A percentile compares a stretch with the other conserved stretches of the same genome.
Conservation (phyloP, 208 protist species). For the Leishmania arabica region DNA sequence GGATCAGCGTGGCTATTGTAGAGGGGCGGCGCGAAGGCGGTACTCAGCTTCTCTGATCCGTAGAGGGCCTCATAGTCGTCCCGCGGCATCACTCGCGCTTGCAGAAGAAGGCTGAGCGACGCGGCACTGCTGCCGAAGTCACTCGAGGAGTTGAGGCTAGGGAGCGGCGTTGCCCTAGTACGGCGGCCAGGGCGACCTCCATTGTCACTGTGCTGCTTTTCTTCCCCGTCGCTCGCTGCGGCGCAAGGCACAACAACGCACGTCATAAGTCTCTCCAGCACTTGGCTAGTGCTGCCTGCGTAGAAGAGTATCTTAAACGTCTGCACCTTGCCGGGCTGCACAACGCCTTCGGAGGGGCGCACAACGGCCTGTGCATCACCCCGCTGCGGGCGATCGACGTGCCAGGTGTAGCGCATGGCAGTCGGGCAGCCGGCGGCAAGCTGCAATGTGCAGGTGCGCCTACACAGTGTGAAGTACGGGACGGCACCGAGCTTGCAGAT, state of each 20-base stretch:
- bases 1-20: conserved; percentile 26
- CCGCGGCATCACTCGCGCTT: conserved; percentile 76
- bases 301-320: conserved; percentile 66
- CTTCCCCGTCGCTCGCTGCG: conserved; percentile 9
- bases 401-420: conserved; percentile 28
- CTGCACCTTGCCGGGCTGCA: conserved; percentile 53
- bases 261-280: conserved; percentile 63
- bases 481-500: conserved; percentile 71
- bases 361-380: conserved; percentile 64
- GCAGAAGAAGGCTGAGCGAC: conserved; percentile 72
- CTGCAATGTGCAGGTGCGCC: conserved; percentile 63
- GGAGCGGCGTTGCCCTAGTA: conserved; percentile 1
- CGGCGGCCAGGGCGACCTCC: neutral
- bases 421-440: conserved; percentile 14
- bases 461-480: conserved; percentile 84
- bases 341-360: conserved; percentile 45
- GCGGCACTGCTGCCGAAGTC: neutral
- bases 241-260: conserved; percentile 64
- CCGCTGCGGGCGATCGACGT: conserved; percentile 35
- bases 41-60: conserved; percentile 39
- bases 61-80: conserved; percentile 70
- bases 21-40: conserved; percentile 31
- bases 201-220: conserved; percentile 9
- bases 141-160: neutral
- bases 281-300: conserved; percentile 78